Evolutionary conservation across 1,139 yeast genomes (phyloP), one percentile per base, ranked within the genome.

Genomic region (Yamadazyma dendronema): DNA sequence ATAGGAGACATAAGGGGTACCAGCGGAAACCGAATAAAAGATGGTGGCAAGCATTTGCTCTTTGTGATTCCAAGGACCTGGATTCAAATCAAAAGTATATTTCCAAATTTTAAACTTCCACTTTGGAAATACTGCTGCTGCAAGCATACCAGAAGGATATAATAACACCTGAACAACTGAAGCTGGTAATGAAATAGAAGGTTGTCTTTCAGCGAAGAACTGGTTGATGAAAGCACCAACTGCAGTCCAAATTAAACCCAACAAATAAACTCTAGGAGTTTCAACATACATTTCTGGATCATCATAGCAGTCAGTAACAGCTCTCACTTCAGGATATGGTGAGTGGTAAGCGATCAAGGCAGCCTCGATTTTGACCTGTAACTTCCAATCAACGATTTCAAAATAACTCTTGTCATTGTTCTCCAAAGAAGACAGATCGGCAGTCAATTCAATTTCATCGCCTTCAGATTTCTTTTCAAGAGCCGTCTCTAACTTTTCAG

Each of bases 321-420:
- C 66, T 44, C 87, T 66, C 2, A 81, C 84, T 53, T 80, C 85
- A 3, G 82, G 78, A 51, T 81, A 81, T 1, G 84, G 83, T 1
- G 85, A 79, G 56, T 72, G 74, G 51, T 63, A 79, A 33, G 72
- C 63, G 36, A 74, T 59, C 35, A 81, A 55, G 8, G 68, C 71
- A 1, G 81, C 82, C 38, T 67, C 67, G 29, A 72, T 50, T 40
- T 60, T 63, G 2, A 54, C 53, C 41, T 62, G 62, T 30, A 71
- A 55, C 12, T 50, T 53, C 56, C 66, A 63, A 23, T 62, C 55
- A 31, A 38, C 31, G 9, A 44, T 22, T 14, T 26, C 21, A 14
- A 24, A 28, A 10, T 76, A 27, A 72, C 39, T 27, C 67, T 47
- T 3, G 73, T 80, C 35, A 74, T 47, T 74, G 74, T 11, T 75